phyloP scores from a whole-genome alignment of 2,329 filamentous ascomycete genomes.

The Diaporthe longicolla region DNA sequence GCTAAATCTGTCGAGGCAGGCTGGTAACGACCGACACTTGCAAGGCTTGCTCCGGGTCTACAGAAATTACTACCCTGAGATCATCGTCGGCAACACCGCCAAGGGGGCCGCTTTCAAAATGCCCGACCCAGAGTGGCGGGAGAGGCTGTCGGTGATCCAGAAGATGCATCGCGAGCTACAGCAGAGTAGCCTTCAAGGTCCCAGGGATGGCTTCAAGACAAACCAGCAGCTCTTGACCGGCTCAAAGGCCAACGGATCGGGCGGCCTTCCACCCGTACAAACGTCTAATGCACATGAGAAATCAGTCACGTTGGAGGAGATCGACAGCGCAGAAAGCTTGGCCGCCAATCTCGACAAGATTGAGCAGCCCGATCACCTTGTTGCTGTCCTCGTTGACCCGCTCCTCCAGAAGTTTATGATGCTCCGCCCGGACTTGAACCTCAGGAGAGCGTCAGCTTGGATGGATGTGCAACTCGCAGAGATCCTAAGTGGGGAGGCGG shows the following conservation, averaged over 20 bases:
- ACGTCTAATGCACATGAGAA: slow-evolving; percentile 79
- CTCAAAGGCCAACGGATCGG: slow-evolving; percentile 62
- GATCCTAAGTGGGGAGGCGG: slow-evolving; percentile 57
- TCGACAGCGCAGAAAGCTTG: slow-evolving; percentile 79
- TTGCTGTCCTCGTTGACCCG: slow-evolving; percentile 81
- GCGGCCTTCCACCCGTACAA: slow-evolving; percentile 76
- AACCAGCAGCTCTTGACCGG: slow-evolving; percentile 63
- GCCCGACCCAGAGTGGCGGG: slow-evolving; percentile 82
- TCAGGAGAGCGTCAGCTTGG: slow-evolving; percentile 40
- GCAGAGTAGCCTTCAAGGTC: slow-evolving; percentile 56
- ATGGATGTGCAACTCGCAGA: slow-evolving; percentile 39
- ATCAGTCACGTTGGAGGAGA: slow-evolving; percentile 81
- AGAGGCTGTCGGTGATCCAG: slow-evolving; percentile 77
- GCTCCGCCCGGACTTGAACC: slow-evolving; percentile 69
- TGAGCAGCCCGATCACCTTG: slow-evolving; percentile 85
- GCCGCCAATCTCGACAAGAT: slow-evolving; percentile 82
- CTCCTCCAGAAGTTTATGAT: slow-evolving; percentile 83
- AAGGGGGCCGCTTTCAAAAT: slow-evolving; percentile 75
- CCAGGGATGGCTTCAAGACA: slow-evolving; percentile 74
- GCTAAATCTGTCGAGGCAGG: slow-evolving; percentile 68
- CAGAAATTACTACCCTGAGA: slow-evolving; percentile 92
- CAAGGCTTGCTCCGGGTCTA: slow-evolving; percentile 84
- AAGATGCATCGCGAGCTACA: slow-evolving; percentile 66
- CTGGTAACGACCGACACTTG: slow-evolving; percentile 79
- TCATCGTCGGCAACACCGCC: slow-evolving; percentile 80